Percentiles rank a stretch among this genome's conserved stretches.
Evolutionary conservation across 2,329 filamentous ascomycete genomes (phyloP).

Genomic region (Fusarium goolgardi): DNA sequence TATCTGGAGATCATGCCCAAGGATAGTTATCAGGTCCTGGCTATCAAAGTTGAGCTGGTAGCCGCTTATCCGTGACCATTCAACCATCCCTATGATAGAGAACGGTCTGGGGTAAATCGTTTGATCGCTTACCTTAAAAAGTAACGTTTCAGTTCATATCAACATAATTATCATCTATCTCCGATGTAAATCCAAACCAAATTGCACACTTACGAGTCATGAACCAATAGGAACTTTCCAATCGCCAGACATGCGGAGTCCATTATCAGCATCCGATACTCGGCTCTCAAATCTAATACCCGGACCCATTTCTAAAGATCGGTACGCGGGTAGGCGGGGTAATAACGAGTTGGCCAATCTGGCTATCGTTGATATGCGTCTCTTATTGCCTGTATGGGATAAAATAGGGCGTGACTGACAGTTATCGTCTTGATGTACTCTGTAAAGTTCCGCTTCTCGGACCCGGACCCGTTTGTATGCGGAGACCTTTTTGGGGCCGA

Average conservation of each 20-base stretch:
- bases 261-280: slow-evolving; percentile 8
- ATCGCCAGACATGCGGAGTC: slow-evolving; percentile 10
- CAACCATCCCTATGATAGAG: not conserved
- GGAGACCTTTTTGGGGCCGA: slow-evolving; percentile 31
- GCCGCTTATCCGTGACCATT: not conserved
- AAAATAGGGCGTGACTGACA: not conserved
- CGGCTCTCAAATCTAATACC: slow-evolving; percentile 25
- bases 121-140: not conserved
- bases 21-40: not conserved
- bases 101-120: not conserved
- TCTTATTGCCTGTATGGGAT: not conserved
- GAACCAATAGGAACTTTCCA: slow-evolving; percentile 1
- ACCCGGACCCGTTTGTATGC: slow-evolving; percentile 4
- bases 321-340: slow-evolving; percentile 25
- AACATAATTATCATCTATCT: slow-evolving; percentile 15
- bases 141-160: not conserved
- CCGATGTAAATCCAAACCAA: not conserved
- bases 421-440: not conserved
- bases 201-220: not conserved
- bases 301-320: slow-evolving; percentile 5
- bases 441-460: slow-evolving; percentile 14
- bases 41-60: too few species aligned
- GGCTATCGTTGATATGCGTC: not conserved
- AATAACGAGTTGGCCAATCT: slow-evolving; percentile 16
- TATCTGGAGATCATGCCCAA: not conserved